A percentile compares a stretch with the other conserved stretches of the same genome.
phyloP scores from a whole-genome alignment of 2,329 filamentous ascomycete species.

The Coniochaeta sp. region DNA sequence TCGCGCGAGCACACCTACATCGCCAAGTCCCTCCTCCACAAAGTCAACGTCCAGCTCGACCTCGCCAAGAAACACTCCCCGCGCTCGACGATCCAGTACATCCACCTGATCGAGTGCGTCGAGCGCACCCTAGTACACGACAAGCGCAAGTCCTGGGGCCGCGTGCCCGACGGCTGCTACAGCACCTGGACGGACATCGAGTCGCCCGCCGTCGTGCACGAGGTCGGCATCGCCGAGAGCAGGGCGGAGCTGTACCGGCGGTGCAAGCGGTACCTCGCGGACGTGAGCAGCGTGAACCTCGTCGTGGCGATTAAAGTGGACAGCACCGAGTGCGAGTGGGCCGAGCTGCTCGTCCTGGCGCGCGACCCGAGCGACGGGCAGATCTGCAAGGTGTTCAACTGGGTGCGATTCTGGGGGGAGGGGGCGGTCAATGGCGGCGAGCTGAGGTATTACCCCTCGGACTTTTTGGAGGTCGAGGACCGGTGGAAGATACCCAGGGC shows the following conservation, averaged over 20 bases:
- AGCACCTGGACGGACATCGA: not conserved
- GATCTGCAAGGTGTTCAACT: not conserved
- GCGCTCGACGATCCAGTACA: not conserved
- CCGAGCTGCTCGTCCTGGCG: not conserved
- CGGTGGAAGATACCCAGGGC: not conserved
- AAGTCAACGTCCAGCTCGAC: not conserved
- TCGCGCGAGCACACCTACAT: not conserved
- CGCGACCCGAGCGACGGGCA: not conserved
- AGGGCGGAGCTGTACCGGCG: not conserved
- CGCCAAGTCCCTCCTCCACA: not conserved
- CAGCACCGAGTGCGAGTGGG: slow-evolving; percentile 2
- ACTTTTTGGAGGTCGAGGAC: slow-evolving; percentile 2
- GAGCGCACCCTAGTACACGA: not conserved
- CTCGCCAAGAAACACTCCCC: not conserved
- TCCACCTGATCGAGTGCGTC: not conserved
- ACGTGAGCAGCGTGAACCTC: not conserved
- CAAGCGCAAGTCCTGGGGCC: not conserved
- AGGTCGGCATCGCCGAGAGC: not conserved
- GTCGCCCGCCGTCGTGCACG: not conserved
- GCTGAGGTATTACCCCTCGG: not conserved
- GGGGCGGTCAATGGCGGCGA: not conserved
- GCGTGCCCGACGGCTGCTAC: not conserved
- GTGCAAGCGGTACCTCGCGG: not conserved
- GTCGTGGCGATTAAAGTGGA: not conserved
- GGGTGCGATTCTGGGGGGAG: slow-evolving; percentile 1